Evolutionary conservation across 2,329 filamentous ascomycete species (phyloP).

Genomic region (Coniochaeta prunicola): DNA sequence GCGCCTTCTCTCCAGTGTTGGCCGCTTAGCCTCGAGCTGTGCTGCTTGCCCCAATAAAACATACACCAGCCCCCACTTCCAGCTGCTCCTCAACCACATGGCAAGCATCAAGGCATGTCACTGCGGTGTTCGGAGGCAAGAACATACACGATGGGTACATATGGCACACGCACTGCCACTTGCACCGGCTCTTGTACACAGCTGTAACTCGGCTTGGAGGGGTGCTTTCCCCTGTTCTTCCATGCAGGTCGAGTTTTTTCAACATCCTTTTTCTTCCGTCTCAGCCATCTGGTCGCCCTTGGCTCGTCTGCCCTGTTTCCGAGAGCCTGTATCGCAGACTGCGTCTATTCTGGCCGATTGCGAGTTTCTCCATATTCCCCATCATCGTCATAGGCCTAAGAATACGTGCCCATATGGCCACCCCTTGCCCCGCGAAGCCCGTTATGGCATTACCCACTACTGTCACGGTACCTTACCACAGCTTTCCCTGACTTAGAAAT

Average conservation of each 20-base stretch:
- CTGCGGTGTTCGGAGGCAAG: slow-evolving; percentile 9
- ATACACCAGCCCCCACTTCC: slow-evolving; percentile 10
- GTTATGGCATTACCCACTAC: too few relatives aligned
- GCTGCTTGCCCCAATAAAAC: not conserved
- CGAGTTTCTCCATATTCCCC: not conserved
- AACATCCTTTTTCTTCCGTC: slow-evolving; percentile 8
- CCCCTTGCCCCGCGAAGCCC: not conserved
- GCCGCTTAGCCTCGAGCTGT: not conserved
- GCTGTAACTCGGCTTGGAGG: slow-evolving; percentile 12
- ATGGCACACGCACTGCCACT: not conserved
- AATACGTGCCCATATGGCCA: not conserved
- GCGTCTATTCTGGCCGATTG: slow-evolving; percentile 7
- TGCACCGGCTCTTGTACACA: not conserved
- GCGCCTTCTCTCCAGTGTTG: not conserved
- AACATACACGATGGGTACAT: slow-evolving; percentile 6
- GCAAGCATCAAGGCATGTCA: slow-evolving; percentile 19
- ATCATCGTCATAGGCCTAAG: slow-evolving; percentile 1
- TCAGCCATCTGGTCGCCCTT: slow-evolving; percentile 6
- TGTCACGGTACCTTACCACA: too few relatives aligned
- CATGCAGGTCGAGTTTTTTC: not conserved
- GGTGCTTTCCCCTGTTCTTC: not conserved
- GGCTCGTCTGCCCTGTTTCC: slow-evolving; percentile 3
- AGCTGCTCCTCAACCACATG: slow-evolving; percentile 21
- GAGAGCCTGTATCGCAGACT: slow-evolving; percentile 1
- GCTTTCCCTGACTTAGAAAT: slow-evolving; percentile 1